phyloP scores from a whole-genome alignment of 2,329 filamentous ascomycete species.

The Monilinia polystroma region DNA sequence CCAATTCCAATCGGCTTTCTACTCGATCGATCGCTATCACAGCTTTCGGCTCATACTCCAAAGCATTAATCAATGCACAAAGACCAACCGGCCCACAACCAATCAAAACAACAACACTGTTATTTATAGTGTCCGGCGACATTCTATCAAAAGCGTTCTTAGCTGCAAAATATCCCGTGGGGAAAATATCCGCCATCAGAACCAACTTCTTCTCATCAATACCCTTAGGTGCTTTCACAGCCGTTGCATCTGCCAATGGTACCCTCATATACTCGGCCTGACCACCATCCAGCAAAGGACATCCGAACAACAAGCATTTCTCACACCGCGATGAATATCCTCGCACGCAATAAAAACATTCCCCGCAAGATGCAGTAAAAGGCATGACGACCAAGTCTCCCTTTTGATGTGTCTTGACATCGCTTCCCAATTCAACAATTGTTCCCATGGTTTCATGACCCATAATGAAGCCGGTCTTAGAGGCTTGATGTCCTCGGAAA shows the following conservation, averaged over 20 bases:
- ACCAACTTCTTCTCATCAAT: constrained; percentile 75
- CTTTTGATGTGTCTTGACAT: constrained; percentile 65
- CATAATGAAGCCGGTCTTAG: constrained; percentile 59
- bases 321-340: constrained; percentile 77
- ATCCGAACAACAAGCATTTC: constrained; percentile 70
- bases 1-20: constrained; percentile 70
- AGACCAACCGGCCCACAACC: constrained; percentile 85
- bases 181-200: constrained; percentile 92
- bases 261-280: constrained; percentile 83
- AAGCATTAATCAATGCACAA: constrained; percentile 75
- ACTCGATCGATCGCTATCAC: constrained; percentile 79
- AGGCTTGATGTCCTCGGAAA: constrained; percentile 76
- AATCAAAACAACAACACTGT: constrained; percentile 73
- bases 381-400: constrained; percentile 81
- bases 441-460: constrained; percentile 85
- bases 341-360: constrained; percentile 84
- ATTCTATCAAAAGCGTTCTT: constrained; percentile 68
- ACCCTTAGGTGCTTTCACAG: constrained; percentile 68
- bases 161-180: constrained; percentile 81
- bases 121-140: constrained; percentile 56
- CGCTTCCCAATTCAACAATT: constrained; percentile 65
- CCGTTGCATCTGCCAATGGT: constrained; percentile 76
- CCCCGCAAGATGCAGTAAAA: constrained; percentile 72
- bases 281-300: constrained; percentile 66
- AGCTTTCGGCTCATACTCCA: constrained; percentile 72